These are phyloP conservation scores for Mycena amicta DNA, from an alignment of 768 basidiomycete genomes.

Conservation along the genomic window DNA sequence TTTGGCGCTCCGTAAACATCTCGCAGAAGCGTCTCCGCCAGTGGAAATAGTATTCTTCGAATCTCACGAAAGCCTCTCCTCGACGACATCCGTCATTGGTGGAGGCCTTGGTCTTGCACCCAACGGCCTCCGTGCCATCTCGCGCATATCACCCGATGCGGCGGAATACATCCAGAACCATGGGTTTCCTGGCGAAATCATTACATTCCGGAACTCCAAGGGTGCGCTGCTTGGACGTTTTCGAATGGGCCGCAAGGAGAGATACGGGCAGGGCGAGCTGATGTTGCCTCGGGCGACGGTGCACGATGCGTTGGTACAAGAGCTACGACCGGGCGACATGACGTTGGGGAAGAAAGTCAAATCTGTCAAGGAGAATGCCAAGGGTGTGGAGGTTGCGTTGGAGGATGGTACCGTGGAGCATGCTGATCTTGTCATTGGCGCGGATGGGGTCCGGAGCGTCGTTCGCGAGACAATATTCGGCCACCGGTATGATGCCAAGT, in stretches of 20 bases:
- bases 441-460: constrained; percentile 41
- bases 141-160: constrained; percentile 31
- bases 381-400: constrained; percentile 30
- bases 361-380: constrained; percentile 29
- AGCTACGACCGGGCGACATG: constrained; percentile 30
- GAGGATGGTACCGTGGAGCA: constrained; percentile 34
- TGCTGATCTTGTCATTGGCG: constrained; percentile 43
- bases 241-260: constrained; percentile 29
- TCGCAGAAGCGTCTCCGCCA: constrained; percentile 22
- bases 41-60: constrained; percentile 35
- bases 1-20: constrained; percentile 32
- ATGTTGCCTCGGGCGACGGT: constrained; percentile 37
- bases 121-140: constrained; percentile 41
- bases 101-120: constrained; percentile 43
- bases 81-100: constrained; percentile 31
- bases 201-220: constrained; percentile 38
- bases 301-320: constrained; percentile 36
- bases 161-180: constrained; percentile 32
- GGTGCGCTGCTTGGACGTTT: constrained; percentile 36
- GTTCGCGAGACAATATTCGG: constrained; percentile 37
- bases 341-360: constrained; percentile 34
- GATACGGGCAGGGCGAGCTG: constrained; percentile 35
- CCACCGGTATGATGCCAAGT: constrained; percentile 28
- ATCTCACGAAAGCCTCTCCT: constrained; percentile 30
- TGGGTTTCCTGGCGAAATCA: constrained; percentile 27